Base-by-base conservation (phyloP, 2,329 filamentous ascomycete species). In the Magnaporthiopsis rhizophila region DNA sequence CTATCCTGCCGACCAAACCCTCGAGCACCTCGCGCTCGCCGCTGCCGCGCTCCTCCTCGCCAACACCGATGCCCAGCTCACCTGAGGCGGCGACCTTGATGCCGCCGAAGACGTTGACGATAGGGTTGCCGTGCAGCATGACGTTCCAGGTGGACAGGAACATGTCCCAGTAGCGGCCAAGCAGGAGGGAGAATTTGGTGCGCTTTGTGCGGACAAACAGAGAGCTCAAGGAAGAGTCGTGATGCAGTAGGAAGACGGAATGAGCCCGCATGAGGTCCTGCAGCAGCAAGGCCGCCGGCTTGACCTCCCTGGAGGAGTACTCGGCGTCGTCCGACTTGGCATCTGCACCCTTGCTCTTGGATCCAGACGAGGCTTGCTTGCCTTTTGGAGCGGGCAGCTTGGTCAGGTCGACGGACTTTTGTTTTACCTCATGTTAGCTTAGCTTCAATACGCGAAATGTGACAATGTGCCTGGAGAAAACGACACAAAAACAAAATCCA, bases 1-100 rank as follows among this genome's bases (percentile, higher is more conserved):
- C 89, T 30, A 91, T 90, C 64, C 90, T 83, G 12, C 82, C 83
- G 1, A 92, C 86, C 67, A 97, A 86, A n/a, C 92, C 92, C 74
- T 98, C 94, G 1, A 99, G 80, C 0, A 98, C 94, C 70, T 96
- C 94, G 70, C 94, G 83, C 78, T 98, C 94, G 38, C 92, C 92
- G 73, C 94, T 97, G 5, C 94, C 94, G 74, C 92, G 89, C 64
- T 97, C 91, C 77, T 98, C 95, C 74, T 98, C 95, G 24, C 95
- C 95, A 1, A 98, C 95, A 0, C 95, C 95, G 59, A 97, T 86
- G 21, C 95, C 95, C 32, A 98, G 84, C 76, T 98, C 94, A 24
- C 95, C 94, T 45, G 91, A 92, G 8, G 89, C 91, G 15, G 93
- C 91, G 38, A 99, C 81, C 74, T 96, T 97, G 72, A 97, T 86